Conservation (phyloP, 495 filamentous ascomycete genomes). For the Tuber aestivum region DNA sequence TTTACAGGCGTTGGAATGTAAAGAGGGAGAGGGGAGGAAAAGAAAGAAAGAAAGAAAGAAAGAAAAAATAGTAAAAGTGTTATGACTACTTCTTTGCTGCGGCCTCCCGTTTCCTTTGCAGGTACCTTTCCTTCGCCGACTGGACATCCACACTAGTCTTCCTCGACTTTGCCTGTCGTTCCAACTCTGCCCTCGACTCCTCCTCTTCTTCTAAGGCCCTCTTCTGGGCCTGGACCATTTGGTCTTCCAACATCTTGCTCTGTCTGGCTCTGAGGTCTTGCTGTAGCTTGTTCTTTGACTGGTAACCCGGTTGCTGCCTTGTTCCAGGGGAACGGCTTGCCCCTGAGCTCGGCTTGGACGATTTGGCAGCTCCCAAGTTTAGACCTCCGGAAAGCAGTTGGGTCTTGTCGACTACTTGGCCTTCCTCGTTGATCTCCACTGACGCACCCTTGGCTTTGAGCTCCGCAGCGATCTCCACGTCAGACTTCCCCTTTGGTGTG, state of each 20-base stretch:
- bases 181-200: constrained; percentile 59
- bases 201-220: constrained; percentile 69
- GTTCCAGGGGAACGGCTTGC: background rate
- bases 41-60: too few species aligned
- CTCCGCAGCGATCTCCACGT: constrained; percentile 65
- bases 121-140: constrained; percentile 79
- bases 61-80: background rate
- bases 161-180: constrained; percentile 62
- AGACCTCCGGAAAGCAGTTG: constrained; percentile 82
- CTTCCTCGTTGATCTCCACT: constrained; percentile 83
- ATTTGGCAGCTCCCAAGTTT: constrained; percentile 53
- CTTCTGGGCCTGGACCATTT: constrained; percentile 69
- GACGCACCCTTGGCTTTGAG: constrained; percentile 63
- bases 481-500: constrained; percentile 56
- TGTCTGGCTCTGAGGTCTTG: constrained; percentile 71
- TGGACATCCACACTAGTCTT: constrained; percentile 74
- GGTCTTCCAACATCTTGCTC: constrained; percentile 77
- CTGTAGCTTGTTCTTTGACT: constrained; percentile 33
- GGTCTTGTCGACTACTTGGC: constrained; percentile 87
- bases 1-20: background rate
- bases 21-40: background rate
- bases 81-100: constrained; percentile 45
- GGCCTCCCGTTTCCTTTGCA: constrained; percentile 76
- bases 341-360: constrained; percentile 6
- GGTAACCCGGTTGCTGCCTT: constrained; percentile 23